Evolutionary conservation across 139 green algal species (phyloP).

Genomic region (Micractinium conductrix): DNA sequence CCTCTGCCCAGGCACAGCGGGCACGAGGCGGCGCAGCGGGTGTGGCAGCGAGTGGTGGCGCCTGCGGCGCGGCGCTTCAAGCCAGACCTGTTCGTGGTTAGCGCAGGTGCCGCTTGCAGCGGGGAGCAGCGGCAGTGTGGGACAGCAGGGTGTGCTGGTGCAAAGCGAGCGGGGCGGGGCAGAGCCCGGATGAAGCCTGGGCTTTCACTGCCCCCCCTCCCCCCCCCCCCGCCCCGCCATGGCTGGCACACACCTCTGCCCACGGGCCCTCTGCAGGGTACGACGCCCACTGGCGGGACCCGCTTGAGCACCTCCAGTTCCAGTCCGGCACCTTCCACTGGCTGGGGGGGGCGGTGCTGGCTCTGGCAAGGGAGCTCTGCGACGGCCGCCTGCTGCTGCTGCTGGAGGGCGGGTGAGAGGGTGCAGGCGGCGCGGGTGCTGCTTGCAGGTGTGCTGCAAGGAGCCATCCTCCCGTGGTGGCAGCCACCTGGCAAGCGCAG

Average conservation of each 20-base stretch:
- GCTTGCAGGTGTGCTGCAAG: not conserved
- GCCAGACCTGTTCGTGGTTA: conserved; percentile 89
- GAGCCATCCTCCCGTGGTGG: not conserved
- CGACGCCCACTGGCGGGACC: conserved; percentile 89
- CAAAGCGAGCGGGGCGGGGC: too few relatives aligned
- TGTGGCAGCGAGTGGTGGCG: conserved; percentile 67
- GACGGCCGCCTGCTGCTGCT: conserved; percentile 75
- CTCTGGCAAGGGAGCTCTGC: conserved; percentile 73
- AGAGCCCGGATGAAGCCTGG: too few relatives aligned
- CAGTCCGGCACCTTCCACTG: conserved; percentile 77
- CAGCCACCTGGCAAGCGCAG: not conserved
- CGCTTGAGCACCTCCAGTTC: conserved; percentile 86
- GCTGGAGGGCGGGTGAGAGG: conserved; percentile 84
- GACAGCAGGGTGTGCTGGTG: too few relatives aligned
- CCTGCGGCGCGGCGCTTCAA: conserved; percentile 74
- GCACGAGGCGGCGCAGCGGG: conserved; percentile 53
- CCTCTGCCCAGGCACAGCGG: conserved; percentile 63
- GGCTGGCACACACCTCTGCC: too few relatives aligned
- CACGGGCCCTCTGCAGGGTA: too few relatives aligned
- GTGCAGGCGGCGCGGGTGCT: not conserved
- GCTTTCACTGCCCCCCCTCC: too few relatives aligned
- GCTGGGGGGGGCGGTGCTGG: conserved; percentile 38
- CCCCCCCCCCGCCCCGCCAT: too few relatives aligned
- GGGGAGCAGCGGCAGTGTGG: too few relatives aligned
- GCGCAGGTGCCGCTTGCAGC: too few relatives aligned